Base-by-base conservation (phyloP, 2,329 filamentous ascomycete genomes). In the Xylariaceae sp. region DNA sequence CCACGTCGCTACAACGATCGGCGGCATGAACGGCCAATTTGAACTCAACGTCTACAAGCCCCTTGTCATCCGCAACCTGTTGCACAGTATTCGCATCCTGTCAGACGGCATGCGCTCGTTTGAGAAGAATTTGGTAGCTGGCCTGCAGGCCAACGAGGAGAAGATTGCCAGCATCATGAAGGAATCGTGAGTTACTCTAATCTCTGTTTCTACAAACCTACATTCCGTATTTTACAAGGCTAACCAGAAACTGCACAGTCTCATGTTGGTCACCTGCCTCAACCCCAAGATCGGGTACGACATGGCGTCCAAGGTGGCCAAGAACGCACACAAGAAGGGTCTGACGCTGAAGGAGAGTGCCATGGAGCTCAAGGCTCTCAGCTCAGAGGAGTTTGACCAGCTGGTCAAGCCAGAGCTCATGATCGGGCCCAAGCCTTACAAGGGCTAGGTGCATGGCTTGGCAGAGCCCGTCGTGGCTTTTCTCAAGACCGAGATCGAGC, bases 41-140 rank as follows among this genome's bases (percentile, higher is more conserved):
- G 93, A 97, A 71, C 80, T 98, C 55, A 98, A 97, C 69, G 93
- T 97, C 42, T 98, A 95, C 81, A 97, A 97, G 78, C 93, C 93
- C 33, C 80, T 97, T 44, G 79, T 98, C 64, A 97, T 97, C 69
- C 80, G 86, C 68, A 97, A 97, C 73, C 74, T 97, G 52, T 78
- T 98, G 30, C 93, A 97, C 78, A 95, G 89, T 72, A 76, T 85
- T 43, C 82, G 91, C 51, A 82, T 98, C 47, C 73, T 98, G 42
- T 77, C 88, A 28, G 93, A 98, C 61, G 88, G 87, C 57, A 97
- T 97, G 90, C 79, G 78, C 60, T 94, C 88, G 51, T 97, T 98
- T 64, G 88, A 95, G 73, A 87, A 88, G 75, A 91, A 97, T 72
- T 76, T 97, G 24, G 85, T 98, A 16, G 79, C 73, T 33, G 93